Evolutionary conservation across 306 rosid species (phyloP).

Genomic region (Dalbergia cochinchinensis): DNA sequence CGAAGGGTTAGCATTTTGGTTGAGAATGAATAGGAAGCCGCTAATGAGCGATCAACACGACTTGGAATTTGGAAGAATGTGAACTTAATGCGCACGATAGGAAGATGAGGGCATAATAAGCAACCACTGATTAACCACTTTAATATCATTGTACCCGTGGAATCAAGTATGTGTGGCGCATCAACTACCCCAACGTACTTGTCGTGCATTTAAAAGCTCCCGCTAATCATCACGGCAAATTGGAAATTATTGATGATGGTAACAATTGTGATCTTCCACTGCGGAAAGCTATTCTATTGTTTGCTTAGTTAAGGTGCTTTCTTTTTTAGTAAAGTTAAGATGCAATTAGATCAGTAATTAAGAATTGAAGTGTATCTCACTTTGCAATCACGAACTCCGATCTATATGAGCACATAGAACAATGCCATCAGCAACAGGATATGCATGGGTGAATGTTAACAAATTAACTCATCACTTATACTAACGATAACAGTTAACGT

Average conservation of each 20-base stretch:
- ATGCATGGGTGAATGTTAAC: too few species aligned
- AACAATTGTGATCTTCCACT: not conserved
- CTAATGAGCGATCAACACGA: conserved; percentile 26
- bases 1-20: conserved; percentile 12
- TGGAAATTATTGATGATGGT: not conserved
- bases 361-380: too few species aligned
- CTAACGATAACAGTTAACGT: too few species aligned
- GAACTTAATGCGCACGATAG: conserved; percentile 47
- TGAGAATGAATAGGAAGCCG: conserved; percentile 16
- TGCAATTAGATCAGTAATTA: too few species aligned
- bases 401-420: too few species aligned
- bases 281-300: too few species aligned
- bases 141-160: conserved; percentile 13
- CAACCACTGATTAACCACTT: conserved; percentile 36
- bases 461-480: too few species aligned
- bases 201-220: conserved; percentile 16
- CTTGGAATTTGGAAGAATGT: conserved; percentile 27
- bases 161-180: not conserved
- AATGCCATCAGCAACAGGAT: too few species aligned
- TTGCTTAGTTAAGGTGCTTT: too few species aligned
- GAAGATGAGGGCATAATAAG: conserved; percentile 14
- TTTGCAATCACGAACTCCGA: too few species aligned
- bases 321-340: too few species aligned
- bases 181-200: conserved; percentile 12
- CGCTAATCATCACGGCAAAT: not conserved